These are phyloP conservation scores for Alternaria sp. DNA, from an alignment of 2,329 filamentous ascomycete genomes.

Conservation along the genomic window DNA sequence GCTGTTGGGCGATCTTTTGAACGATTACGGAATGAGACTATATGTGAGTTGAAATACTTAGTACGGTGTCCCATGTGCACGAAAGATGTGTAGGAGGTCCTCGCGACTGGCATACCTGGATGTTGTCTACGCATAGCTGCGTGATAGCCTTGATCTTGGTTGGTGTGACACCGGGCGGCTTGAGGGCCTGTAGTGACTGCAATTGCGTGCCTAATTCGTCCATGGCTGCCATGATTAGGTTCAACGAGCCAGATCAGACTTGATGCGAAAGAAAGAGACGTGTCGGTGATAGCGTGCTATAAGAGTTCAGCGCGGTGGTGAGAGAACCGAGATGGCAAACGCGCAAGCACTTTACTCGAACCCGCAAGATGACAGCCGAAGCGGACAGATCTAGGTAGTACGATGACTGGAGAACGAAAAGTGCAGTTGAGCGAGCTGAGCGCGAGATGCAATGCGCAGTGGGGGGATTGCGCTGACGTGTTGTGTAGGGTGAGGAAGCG, in stretches of 20 bases:
- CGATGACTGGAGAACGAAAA: slow-evolving; percentile 32
- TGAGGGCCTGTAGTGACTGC: slow-evolving; percentile 89
- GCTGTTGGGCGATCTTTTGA: slow-evolving; percentile 95
- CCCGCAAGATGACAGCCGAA: slow-evolving; percentile 33
- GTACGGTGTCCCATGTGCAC: slow-evolving; percentile 27
- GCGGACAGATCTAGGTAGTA: slow-evolving; percentile 40
- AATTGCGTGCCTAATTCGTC: slow-evolving; percentile 89
- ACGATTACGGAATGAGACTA: slow-evolving; percentile 95
- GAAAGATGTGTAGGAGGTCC: slow-evolving; percentile 17
- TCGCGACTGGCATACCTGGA: slow-evolving; percentile 41
- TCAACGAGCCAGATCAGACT: slow-evolving; percentile 36
- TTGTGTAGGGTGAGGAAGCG: slow-evolving; percentile 31
- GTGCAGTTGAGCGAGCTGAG: slow-evolving; percentile 32
- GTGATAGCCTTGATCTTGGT: slow-evolving; percentile 91
- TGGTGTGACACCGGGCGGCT: slow-evolving; percentile 92
- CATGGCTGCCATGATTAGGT: slow-evolving; percentile 71
- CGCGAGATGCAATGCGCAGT: slow-evolving; percentile 31
- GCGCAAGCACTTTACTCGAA: slow-evolving; percentile 37
- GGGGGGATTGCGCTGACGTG: slow-evolving; percentile 29
- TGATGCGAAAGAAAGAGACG: slow-evolving; percentile 28
- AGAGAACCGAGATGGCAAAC: slow-evolving; percentile 34
- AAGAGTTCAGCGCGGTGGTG: slow-evolving; percentile 20
- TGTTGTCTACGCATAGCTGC: slow-evolving; percentile 75
- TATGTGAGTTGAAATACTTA: slow-evolving; percentile 37
- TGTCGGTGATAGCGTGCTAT: slow-evolving; percentile 18